phyloP scores from a whole-genome alignment of 2,329 filamentous ascomycete genomes.

The Apiospora pterosperma region DNA sequence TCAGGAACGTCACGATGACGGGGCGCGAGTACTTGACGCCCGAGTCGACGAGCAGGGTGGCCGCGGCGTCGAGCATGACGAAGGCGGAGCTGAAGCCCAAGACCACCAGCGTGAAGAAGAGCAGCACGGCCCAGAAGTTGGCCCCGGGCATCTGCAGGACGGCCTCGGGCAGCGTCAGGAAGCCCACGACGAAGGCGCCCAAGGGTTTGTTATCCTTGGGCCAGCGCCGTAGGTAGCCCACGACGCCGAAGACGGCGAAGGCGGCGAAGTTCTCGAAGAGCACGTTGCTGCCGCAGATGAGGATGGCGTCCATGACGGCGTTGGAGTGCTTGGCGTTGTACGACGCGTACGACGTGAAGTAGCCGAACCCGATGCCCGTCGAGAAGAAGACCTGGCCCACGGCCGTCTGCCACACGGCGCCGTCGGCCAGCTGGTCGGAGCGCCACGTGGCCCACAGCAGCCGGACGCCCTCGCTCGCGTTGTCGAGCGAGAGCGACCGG shows the following conservation, averaged over 20 bases:
- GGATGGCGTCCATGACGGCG: slow-evolving; percentile 54
- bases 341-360: slow-evolving; percentile 56
- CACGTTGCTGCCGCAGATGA: slow-evolving; percentile 53
- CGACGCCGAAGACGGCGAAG: slow-evolving; percentile 50
- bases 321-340: slow-evolving; percentile 57
- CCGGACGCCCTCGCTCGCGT: slow-evolving; percentile 49
- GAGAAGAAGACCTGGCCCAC: slow-evolving; percentile 59
- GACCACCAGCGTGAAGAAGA: slow-evolving; percentile 57
- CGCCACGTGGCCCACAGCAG: slow-evolving; percentile 45
- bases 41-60: slow-evolving; percentile 51
- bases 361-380: slow-evolving; percentile 56
- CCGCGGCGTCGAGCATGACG: slow-evolving; percentile 55
- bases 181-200: slow-evolving; percentile 55
- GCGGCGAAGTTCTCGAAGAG: slow-evolving; percentile 53
- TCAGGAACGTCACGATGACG: slow-evolving; percentile 45
- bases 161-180: slow-evolving; percentile 54
- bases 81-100: slow-evolving; percentile 57
- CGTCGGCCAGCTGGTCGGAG: slow-evolving; percentile 44
- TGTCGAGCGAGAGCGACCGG: slow-evolving; percentile 49
- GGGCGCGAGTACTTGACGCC: slow-evolving; percentile 44
- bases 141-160: slow-evolving; percentile 52
- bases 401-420: slow-evolving; percentile 57
- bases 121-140: slow-evolving; percentile 55
- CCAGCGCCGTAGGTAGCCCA: slow-evolving; percentile 41
- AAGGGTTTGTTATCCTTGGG: slow-evolving; percentile 37